These are phyloP conservation scores for Yamadazyma scolyti DNA, from an alignment of 805 yeast species.

Conservation along the genomic window DNA sequence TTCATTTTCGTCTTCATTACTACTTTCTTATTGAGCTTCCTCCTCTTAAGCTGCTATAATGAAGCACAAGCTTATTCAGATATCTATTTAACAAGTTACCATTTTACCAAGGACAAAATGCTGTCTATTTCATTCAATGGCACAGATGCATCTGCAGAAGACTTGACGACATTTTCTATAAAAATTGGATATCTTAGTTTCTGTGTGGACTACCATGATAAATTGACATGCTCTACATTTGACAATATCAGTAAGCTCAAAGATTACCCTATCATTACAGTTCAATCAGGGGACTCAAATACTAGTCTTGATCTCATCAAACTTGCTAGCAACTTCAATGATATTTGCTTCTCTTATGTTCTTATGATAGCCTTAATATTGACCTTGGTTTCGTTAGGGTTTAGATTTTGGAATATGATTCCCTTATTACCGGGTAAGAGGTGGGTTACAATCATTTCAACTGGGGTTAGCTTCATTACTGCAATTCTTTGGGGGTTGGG, in stretches of 20 bases:
- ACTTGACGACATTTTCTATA: constrained; percentile 40
- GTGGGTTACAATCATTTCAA: constrained; percentile 16
- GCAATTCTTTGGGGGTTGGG: constrained; percentile 61
- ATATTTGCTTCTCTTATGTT: constrained; percentile 52
- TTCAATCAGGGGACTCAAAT: constrained; percentile 4
- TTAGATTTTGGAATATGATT: constrained; percentile 32
- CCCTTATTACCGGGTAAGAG: constrained; percentile 49
- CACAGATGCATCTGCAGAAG: constrained; percentile 12
- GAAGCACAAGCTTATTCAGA: constrained; percentile 40
- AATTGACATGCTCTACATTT: constrained; percentile 34
- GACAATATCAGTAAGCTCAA: constrained; percentile 18
- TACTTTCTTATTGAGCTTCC: constrained; percentile 49
- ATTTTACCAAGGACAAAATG: constrained; percentile 37
- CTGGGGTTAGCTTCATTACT: constrained; percentile 30
- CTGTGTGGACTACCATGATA: constrained; percentile 41
- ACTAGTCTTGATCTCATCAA: constrained; percentile 40
- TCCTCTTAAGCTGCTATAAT: constrained; percentile 53
- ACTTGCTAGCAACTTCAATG: constrained; percentile 43
- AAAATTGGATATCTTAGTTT: constrained; percentile 55
- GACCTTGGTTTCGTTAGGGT: constrained; percentile 30
- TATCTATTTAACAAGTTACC: constrained; percentile 46
- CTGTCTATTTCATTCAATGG: constrained; percentile 10
- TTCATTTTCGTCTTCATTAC: constrained; percentile 43
- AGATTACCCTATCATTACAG: constrained; percentile 11
- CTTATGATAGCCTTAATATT: constrained; percentile 48